Percentiles rank a stretch among this genome's conserved stretches.
Conservation (phyloP, 1,284 basidiomycete genomes). For the Polyporus tsugae region DNA sequence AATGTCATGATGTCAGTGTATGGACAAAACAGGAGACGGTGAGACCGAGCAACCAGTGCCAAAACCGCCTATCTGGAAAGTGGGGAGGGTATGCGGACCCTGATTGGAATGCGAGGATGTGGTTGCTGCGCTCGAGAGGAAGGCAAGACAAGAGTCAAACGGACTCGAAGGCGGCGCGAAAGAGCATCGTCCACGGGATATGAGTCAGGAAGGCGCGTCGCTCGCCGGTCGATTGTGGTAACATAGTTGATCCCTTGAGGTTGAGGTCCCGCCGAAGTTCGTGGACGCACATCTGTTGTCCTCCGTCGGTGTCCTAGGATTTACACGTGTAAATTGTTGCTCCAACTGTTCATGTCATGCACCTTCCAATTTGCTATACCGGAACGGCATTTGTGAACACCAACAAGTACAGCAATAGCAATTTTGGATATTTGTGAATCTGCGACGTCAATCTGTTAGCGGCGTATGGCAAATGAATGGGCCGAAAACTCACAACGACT, state of each 20-base stretch:
- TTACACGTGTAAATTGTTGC: constrained; percentile 17
- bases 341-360: constrained; percentile 11
- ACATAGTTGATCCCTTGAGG: constrained; percentile 19
- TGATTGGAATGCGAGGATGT: constrained; percentile 30
- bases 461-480: constrained; percentile 5
- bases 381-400: constrained; percentile 10
- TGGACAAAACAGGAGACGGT: constrained; percentile 11
- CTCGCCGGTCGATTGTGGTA: constrained; percentile 25
- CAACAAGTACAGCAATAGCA: constrained; percentile 5
- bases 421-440: neutral
- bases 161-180: constrained; percentile 14
- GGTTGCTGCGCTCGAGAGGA: constrained; percentile 22
- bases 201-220: constrained; percentile 29
- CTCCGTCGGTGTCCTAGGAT: constrained; percentile 18
- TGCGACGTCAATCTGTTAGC: constrained; percentile 3
- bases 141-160: constrained; percentile 23
- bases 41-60: constrained; percentile 21
- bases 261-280: constrained; percentile 18
- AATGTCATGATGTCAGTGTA: constrained; percentile 19
- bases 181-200: constrained; percentile 17
- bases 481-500: constrained; percentile 7
- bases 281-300: constrained; percentile 18
- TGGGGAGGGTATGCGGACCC: constrained; percentile 13
- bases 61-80: constrained; percentile 29
- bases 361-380: constrained; percentile 22